phyloP scores from a whole-genome alignment of 2,329 filamentous ascomycete species.

The Colletotrichum abscissum region DNA sequence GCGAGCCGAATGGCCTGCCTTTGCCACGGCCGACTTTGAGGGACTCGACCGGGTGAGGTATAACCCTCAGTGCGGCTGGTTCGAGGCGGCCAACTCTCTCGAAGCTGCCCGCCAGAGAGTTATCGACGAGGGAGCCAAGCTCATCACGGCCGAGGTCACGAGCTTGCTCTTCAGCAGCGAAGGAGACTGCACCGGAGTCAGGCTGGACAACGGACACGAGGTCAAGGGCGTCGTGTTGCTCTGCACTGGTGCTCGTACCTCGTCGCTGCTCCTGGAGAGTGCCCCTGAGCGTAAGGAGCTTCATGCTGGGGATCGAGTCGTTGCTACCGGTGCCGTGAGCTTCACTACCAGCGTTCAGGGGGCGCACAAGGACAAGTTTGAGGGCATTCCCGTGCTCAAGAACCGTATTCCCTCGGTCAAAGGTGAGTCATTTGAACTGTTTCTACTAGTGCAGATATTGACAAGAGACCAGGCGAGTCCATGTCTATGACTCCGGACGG shows the following conservation, averaged over 20 bases:
- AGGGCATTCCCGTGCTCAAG: conserved; percentile 64
- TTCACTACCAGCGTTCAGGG: conserved; percentile 52
- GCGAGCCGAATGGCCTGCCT: conserved; percentile 64
- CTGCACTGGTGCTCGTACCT: conserved; percentile 68
- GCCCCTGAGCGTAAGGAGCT: conserved; percentile 59
- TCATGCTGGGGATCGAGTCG: conserved; percentile 63
- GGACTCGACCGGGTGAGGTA: conserved; percentile 65
- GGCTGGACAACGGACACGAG: conserved; percentile 55
- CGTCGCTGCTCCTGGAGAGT: conserved; percentile 62
- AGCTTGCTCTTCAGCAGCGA: conserved; percentile 57
- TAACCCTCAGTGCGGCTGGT: conserved; percentile 70
- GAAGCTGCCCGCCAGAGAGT: conserved; percentile 63
- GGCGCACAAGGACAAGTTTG: conserved; percentile 59
- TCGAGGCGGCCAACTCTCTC: conserved; percentile 67
- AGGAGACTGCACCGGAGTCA: conserved; percentile 61
- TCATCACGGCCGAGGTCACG: conserved; percentile 61
- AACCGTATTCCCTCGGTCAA: conserved; percentile 54
- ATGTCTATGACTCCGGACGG: conserved; percentile 59
- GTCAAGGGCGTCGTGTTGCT: conserved; percentile 64
- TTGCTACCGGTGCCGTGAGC: conserved; percentile 65
- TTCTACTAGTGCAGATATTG: conserved; percentile 15
- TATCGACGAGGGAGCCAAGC: conserved; percentile 65
- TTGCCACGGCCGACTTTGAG: conserved; percentile 67
- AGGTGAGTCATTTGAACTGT: conserved; percentile 45
- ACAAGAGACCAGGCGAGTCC: conserved; percentile 47